Percentiles rank a stretch among this genome's conserved stretches.
Evolutionary conservation across 192 early-diverging fungal species (phyloP).

Genomic region (Spizellomyces sp.): DNA sequence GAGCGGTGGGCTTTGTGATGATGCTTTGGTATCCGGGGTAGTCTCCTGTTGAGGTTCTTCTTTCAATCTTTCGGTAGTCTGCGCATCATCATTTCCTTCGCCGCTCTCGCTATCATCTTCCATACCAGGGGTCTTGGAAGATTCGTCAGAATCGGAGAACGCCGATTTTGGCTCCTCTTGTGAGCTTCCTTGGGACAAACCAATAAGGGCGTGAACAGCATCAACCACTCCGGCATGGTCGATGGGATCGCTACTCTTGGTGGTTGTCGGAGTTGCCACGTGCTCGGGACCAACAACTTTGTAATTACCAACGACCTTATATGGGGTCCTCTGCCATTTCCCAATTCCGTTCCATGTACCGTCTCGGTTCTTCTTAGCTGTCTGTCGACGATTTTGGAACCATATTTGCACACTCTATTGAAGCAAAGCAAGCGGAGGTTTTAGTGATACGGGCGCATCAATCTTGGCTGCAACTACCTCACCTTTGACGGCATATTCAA

Average conservation of each 20-base stretch:
- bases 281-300: constrained; percentile 32
- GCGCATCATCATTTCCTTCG: too few species aligned
- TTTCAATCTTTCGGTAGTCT: too few species aligned
- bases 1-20: too few species aligned
- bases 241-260: constrained; percentile 5
- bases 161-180: constrained; percentile 11
- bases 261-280: constrained; percentile 13
- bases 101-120: too few species aligned
- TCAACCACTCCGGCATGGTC: constrained; percentile 28
- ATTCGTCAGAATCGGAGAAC: too few species aligned
- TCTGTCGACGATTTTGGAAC: constrained; percentile 31
- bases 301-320: constrained; percentile 21
- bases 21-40: too few species aligned
- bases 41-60: too few species aligned
- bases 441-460: background rate
- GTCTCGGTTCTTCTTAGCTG: constrained; percentile 25
- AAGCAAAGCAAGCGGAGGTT: too few species aligned
- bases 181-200: constrained; percentile 16
- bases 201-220: constrained; percentile 28
- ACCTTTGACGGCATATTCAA: constrained; percentile 24
- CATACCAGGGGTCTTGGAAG: too few species aligned
- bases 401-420: constrained; percentile 24
- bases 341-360: constrained; percentile 30
- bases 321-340: constrained; percentile 31
- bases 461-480: background rate